Base-by-base conservation (phyloP, 805 yeast genomes). In the Candida insectalens region DNA sequence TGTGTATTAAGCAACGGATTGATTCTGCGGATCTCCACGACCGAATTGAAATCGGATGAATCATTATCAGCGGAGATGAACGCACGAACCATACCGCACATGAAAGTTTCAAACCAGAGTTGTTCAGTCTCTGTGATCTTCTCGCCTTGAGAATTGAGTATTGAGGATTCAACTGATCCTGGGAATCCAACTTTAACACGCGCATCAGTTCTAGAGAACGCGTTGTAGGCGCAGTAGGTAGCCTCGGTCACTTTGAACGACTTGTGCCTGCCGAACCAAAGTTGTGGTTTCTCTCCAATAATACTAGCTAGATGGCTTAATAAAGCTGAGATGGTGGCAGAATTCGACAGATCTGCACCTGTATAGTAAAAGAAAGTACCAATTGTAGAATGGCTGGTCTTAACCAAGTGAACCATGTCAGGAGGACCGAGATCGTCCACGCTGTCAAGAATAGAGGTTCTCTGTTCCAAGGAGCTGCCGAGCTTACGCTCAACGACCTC, bases 11-110 rank as follows among this genome's bases (percentile, higher is more conserved):
- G 50, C 39, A 92, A 70, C 4, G 96, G 96, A 46, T 85, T 81
- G 36, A 84, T 65, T 38, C 80, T 75, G 43, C 95, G 71, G 25
- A 92, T 80, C 51, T 88, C 95, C 7, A 87, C 94, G 36, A 92
- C 69, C 33, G 72, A 67, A 30, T 67, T 65, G 48, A 62, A 81
- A 60, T 58, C 78, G 55, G 82, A 89, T 60, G 54, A 42, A 33
- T 85, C 95, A 33, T 83, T 85, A 42, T 74, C 83, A 5, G 71
- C 54, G 19, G 74, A 74, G 36, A 85, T 59, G 28, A 92, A 55
- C 6, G 88, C 62, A 47, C 98, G 70, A 17, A 85, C 75, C 41
- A 87, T 68, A 2, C 87, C 78, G 49, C 85, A 66, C 42, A 77
- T 64, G 49, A 67, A 77, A 1, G 84, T 71, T 62, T 83, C 71